These are phyloP conservation scores for Diutina siamensis DNA, from an alignment of 1,139 yeast species.

Conservation along the genomic window DNA sequence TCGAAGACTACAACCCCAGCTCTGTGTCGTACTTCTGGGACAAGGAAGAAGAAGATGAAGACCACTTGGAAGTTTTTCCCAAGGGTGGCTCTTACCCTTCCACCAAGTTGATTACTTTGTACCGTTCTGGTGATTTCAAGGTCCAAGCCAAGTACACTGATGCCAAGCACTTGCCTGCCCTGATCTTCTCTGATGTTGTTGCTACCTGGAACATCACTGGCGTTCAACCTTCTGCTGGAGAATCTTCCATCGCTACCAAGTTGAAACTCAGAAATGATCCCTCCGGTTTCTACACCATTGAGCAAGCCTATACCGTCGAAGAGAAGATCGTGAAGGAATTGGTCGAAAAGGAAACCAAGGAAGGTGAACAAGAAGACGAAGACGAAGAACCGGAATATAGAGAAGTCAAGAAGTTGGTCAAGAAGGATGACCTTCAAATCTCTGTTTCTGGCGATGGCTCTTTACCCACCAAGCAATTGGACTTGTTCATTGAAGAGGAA, in stretches of 20 bases:
- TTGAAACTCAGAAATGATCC: slow-evolving; percentile 95
- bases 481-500: slow-evolving; percentile 67
- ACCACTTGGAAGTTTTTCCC: slow-evolving; percentile 94
- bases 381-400: slow-evolving; percentile 76
- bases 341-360: slow-evolving; percentile 48
- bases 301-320: slow-evolving; percentile 90
- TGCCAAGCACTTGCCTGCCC: slow-evolving; percentile 60
- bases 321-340: slow-evolving; percentile 82
- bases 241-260: slow-evolving; percentile 75
- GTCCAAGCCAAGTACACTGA: slow-evolving; percentile 81
- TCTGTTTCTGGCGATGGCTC: slow-evolving; percentile 54
- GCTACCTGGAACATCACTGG: slow-evolving; percentile 86
- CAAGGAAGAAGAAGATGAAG: slow-evolving; percentile 83
- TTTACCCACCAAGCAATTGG: slow-evolving; percentile 46
- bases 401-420: slow-evolving; percentile 87
- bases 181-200: slow-evolving; percentile 46
- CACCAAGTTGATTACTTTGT: slow-evolving; percentile 88
- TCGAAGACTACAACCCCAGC: slow-evolving; percentile 87
- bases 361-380: slow-evolving; percentile 35
- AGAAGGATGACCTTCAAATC: slow-evolving; percentile 65
- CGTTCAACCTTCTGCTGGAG: slow-evolving; percentile 67
- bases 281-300: slow-evolving; percentile 89
- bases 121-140: slow-evolving; percentile 83
- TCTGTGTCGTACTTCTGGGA: slow-evolving; percentile 96
- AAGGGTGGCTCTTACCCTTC: slow-evolving; percentile 88